A percentile compares a stretch with the other conserved stretches of the same genome.
Evolutionary conservation across 495 filamentous ascomycete genomes (phyloP).

Genomic region (Penicillium turbatum): DNA sequence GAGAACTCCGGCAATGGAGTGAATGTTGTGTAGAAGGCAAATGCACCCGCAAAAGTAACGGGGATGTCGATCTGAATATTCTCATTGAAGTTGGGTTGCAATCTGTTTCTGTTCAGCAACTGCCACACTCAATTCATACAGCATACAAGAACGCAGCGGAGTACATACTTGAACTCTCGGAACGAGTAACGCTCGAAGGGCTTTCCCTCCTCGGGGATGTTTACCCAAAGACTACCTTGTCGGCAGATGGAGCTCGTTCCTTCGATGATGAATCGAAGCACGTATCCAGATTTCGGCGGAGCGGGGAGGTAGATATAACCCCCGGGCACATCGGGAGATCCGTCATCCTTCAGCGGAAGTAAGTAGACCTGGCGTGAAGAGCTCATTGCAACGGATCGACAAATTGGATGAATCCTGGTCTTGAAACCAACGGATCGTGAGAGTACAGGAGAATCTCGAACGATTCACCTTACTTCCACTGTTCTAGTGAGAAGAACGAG

Average conservation of each 20-base stretch:
- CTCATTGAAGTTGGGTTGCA: slow-evolving; percentile 88
- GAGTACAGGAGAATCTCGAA: slow-evolving; percentile 5
- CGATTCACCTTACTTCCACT: slow-evolving; percentile 7
- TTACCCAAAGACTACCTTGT: slow-evolving; percentile 91
- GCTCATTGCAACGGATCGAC: slow-evolving; percentile 23
- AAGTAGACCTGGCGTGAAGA: slow-evolving; percentile 62
- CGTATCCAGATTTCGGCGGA: slow-evolving; percentile 63
- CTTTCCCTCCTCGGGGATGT: slow-evolving; percentile 73
- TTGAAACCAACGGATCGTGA: neutral
- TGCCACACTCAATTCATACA: neutral
- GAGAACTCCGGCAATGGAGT: slow-evolving; percentile 78
- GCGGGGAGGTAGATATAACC: slow-evolving; percentile 89
- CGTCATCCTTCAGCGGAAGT: slow-evolving; percentile 84
- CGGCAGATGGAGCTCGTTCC: slow-evolving; percentile 94
- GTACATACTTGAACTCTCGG: slow-evolving; percentile 72
- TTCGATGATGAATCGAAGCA: slow-evolving; percentile 87
- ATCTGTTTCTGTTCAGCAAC: slow-evolving; percentile 49
- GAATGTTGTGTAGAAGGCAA: slow-evolving; percentile 93
- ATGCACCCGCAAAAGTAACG: slow-evolving; percentile 79
- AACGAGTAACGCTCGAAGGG: slow-evolving; percentile 74
- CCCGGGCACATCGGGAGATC: slow-evolving; percentile 83
- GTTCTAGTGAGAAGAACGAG: neutral
- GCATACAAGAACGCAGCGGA: neutral
- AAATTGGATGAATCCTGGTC: neutral
- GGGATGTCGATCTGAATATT: slow-evolving; percentile 84